Evolutionary conservation across 352 stramenopile species (phyloP).

Genomic region (Phytophthora pinifolia): DNA sequence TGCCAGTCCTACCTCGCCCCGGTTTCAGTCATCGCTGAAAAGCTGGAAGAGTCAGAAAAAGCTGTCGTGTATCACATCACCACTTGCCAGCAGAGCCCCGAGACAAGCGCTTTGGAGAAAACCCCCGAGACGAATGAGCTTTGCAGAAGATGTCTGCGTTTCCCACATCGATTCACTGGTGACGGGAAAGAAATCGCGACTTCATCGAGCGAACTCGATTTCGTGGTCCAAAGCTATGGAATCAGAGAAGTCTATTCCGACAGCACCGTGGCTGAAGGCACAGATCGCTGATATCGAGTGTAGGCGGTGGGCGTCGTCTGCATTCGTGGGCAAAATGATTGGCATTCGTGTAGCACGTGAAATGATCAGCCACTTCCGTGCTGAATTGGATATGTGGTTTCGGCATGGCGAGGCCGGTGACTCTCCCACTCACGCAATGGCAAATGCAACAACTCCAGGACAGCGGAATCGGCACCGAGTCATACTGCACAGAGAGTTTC

Average conservation of each 20-base stretch:
- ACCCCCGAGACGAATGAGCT: constrained; percentile 66
- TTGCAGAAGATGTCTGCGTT: constrained; percentile 38
- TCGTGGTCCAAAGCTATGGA: constrained; percentile 44
- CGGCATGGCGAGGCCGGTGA: constrained; percentile 24
- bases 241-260: constrained; percentile 37
- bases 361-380: constrained; percentile 86
- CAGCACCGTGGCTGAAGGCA: constrained; percentile 70
- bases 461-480: constrained; percentile 25
- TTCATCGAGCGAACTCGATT: constrained; percentile 46
- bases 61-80: constrained; percentile 26
- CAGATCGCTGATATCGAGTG: constrained; percentile 88
- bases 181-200: constrained; percentile 17
- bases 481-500: constrained; percentile 59
- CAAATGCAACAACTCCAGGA: constrained; percentile 10
- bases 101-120: constrained; percentile 30
- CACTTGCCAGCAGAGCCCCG: constrained; percentile 13
- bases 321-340: constrained; percentile 88
- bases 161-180: constrained; percentile 19
- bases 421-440: constrained; percentile 11
- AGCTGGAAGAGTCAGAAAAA: constrained; percentile 18
- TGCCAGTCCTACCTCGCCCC: constrained; percentile 29
- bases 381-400: constrained; percentile 54
- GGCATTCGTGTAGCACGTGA: constrained; percentile 79
- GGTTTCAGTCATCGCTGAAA: constrained; percentile 30
- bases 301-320: constrained; percentile 79